Evolutionary conservation across 441 rosid genomes (phyloP), one percentile per base, ranked within the genome.

Genomic region (Erodium moschatum): DNA sequence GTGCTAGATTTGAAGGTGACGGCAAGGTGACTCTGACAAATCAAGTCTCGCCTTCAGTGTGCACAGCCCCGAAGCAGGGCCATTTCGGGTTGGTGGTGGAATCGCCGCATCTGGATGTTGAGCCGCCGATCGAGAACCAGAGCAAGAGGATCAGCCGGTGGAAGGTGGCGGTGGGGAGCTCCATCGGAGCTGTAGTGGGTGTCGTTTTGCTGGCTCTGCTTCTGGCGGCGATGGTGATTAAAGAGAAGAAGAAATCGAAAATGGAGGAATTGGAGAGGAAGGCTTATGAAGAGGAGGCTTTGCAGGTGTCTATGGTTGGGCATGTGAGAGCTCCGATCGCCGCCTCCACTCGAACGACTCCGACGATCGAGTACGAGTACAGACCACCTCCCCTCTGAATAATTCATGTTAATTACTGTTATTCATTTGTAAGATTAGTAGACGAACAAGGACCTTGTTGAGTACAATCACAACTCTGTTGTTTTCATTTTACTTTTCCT

Each of bases 231-330:
- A 80, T 90, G 88, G 70, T 92, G 38, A 92, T 82, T 27, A 90
- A 89, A 65, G 91, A 79, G 50, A 89, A 92, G 83, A 90, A 90
- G 88, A 92, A 86, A 77, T 91, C 94, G 0, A 85, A 76, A 79
- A 87, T 84, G 82, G 96, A 83, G 62, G 98, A 88, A 72, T 73
- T 87, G 89, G 96, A 86, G 79, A 83, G 96, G 77, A 89, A 96
- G 76, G 96, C 91, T 9, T 92, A 87, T 58, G 97, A 92, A 81
- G 97, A 89, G 77, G 97, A 92, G 76, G 96, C 97, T 40, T 75
- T 90, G 64, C 97, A 90, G 71, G 96, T 92, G 40, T 90, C 97
- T 65, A 90, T 90, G 98, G 97, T 90, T 50, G 96, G 92, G 29
- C 98, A 90, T 76, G 79, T 90, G 27, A 85, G 97, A 18, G 90